A percentile compares a stretch with the other conserved stretches of the same genome.
phyloP scores from a whole-genome alignment of 768 basidiomycete genomes.

The Mycena indigotica region DNA sequence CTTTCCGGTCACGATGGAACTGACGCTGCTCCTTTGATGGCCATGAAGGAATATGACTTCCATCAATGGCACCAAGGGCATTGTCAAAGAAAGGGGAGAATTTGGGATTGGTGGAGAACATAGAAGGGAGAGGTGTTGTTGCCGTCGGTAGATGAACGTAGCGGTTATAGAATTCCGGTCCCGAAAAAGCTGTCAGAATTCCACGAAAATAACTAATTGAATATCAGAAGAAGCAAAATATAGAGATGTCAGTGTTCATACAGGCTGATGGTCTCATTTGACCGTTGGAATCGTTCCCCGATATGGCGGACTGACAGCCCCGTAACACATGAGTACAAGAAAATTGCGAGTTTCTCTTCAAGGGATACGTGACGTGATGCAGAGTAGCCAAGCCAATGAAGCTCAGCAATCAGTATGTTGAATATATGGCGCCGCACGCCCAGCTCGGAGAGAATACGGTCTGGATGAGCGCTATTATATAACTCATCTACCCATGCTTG shows the following conservation, averaged over 20 bases:
- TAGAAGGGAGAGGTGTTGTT: slow-evolving; percentile 20
- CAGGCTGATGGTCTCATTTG: slow-evolving; percentile 22
- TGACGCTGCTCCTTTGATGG: slow-evolving; percentile 18
- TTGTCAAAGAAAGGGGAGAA: slow-evolving; percentile 37
- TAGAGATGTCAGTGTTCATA: slow-evolving; percentile 10
- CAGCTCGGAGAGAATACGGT: slow-evolving; percentile 22
- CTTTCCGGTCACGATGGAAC: slow-evolving; percentile 26
- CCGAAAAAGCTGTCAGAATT: slow-evolving; percentile 29
- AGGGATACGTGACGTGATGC: slow-evolving; percentile 18
- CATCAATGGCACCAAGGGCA: slow-evolving; percentile 37
- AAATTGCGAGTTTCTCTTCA: slow-evolving; percentile 30
- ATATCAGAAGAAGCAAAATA: slow-evolving; percentile 4
- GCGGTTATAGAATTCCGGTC: slow-evolving; percentile 28
- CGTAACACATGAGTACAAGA: slow-evolving; percentile 30
- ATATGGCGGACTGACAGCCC: slow-evolving; percentile 21
- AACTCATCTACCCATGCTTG: slow-evolving; percentile 27
- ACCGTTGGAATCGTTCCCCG: slow-evolving; percentile 19
- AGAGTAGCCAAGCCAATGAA: neutral
- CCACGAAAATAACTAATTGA: slow-evolving; percentile 31
- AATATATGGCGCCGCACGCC: slow-evolving; percentile 26
- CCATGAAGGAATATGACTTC: slow-evolving; percentile 32
- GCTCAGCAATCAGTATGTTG: slow-evolving; percentile 13
- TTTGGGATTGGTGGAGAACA: slow-evolving; percentile 33
- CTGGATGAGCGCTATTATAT: slow-evolving; percentile 22
- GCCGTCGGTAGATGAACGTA: slow-evolving; percentile 24